Conservation (phyloP, 208 protist species). For the Perkinsela sp. region DNA sequence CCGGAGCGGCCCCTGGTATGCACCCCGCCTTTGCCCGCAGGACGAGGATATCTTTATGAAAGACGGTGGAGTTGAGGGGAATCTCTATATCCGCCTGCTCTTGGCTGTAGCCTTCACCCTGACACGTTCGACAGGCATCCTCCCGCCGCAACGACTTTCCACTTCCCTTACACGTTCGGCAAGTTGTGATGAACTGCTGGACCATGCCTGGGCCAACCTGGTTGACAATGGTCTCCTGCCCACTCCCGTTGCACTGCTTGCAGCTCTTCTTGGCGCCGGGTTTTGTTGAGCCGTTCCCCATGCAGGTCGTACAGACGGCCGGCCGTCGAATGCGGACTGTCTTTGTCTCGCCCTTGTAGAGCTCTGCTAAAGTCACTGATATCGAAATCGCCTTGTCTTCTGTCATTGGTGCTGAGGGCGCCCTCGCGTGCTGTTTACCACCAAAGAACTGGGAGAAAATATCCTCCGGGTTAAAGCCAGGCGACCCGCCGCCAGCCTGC, state of each 20-base stretch:
- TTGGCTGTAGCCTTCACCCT: conserved; percentile 63
- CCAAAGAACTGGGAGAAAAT: conserved; percentile 68
- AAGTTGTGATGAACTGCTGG: conserved; percentile 69
- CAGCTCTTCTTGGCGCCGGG: conserved; percentile 58
- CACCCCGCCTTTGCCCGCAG: conserved; percentile 79
- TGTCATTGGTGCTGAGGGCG: conserved; percentile 15
- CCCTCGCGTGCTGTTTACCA: conserved; percentile 8
- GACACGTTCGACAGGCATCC: conserved; percentile 74
- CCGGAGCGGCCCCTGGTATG: conserved; percentile 60
- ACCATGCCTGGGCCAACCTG: conserved; percentile 85
- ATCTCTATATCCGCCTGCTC: conserved; percentile 75
- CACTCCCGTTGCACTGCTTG: conserved; percentile 63
- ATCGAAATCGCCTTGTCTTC: conserved; percentile 40
- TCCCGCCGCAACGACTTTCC: conserved; percentile 65
- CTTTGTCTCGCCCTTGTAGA: conserved; percentile 45
- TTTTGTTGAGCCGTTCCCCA: conserved; percentile 51
- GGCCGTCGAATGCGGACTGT: conserved; percentile 39
- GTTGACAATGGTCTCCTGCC: conserved; percentile 62
- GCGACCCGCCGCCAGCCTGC: conserved; percentile 12
- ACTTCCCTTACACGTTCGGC: conserved; percentile 64
- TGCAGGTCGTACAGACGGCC: conserved; percentile 47
- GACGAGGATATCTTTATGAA: conserved; percentile 72
- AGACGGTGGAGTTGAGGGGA: conserved; percentile 79
- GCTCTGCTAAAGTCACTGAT: conserved; percentile 35
- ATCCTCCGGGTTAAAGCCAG: conserved; percentile 34